Evolutionary conservation across 225 moss, liverwort and hornwort genomes (phyloP).

Genomic region (Rhytidiadelphus loreus): DNA sequence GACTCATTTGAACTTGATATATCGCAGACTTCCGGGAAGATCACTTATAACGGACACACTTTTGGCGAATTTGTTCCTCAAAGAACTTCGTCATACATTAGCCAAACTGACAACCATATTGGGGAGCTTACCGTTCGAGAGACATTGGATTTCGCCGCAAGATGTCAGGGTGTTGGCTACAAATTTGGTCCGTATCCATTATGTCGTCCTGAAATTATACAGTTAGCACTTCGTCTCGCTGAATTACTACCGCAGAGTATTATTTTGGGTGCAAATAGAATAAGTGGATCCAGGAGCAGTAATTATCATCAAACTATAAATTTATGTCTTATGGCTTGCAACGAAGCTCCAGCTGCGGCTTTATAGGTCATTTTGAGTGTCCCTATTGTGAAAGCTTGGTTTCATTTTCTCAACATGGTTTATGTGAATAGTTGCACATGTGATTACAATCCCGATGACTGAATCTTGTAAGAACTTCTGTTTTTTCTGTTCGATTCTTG

Average conservation of each 20-base stretch:
- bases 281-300: background rate
- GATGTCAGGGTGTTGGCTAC: slow-evolving; percentile 76
- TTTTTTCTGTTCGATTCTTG: background rate
- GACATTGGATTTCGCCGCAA: slow-evolving; percentile 76
- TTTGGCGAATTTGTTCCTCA: slow-evolving; percentile 67
- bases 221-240: background rate
- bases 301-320: background rate
- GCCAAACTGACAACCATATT: slow-evolving; percentile 77
- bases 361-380: background rate
- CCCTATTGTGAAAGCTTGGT: background rate
- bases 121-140: slow-evolving; percentile 93
- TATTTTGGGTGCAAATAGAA: background rate
- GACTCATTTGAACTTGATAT: background rate
- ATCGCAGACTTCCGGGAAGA: slow-evolving; percentile 32
- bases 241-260: background rate
- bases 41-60: slow-evolving; percentile 67
- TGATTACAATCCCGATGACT: background rate
- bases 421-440: background rate
- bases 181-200: slow-evolving; percentile 30
- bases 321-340: background rate
- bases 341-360: background rate
- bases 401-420: background rate
- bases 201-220: background rate
- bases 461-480: background rate
- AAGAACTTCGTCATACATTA: slow-evolving; percentile 68